A percentile compares a stretch with the other conserved stretches of the same genome.
Evolutionary conservation across 2,329 filamentous ascomycete genomes (phyloP).

Genomic region (Cytospora schulzeri): DNA sequence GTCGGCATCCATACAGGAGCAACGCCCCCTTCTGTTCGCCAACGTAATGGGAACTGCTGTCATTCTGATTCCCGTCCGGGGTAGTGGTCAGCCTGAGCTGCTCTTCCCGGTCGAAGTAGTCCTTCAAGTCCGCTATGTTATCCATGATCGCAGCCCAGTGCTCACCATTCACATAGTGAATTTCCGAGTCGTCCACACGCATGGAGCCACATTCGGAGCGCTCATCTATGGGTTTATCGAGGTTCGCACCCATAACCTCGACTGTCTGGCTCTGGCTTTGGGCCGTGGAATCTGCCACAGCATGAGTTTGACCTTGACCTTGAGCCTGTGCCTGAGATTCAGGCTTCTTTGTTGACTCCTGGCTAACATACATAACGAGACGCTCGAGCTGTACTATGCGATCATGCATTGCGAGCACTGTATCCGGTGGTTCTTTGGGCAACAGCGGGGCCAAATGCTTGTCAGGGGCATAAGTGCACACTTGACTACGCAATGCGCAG

Average conservation of each 20-base stretch:
- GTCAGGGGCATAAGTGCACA: conserved; percentile 31
- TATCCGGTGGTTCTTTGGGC: background rate
- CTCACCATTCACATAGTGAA: conserved; percentile 39
- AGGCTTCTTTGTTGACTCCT: conserved; percentile 23
- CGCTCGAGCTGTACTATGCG: conserved; percentile 37
- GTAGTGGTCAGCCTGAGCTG: background rate
- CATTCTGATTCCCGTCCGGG: background rate
- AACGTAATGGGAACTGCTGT: background rate
- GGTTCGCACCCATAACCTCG: too few species aligned
- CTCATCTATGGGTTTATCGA: background rate
- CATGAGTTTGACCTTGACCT: too few species aligned
- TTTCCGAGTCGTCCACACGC: conserved; percentile 30
- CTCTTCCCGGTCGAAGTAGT: conserved; percentile 39
- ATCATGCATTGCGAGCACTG: conserved; percentile 23
- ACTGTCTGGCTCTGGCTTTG: too few species aligned
- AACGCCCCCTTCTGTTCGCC: conserved; percentile 28
- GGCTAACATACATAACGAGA: conserved; percentile 36
- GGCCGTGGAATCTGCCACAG: too few species aligned
- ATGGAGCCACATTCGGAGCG: conserved; percentile 38
- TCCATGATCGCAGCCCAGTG: conserved; percentile 47
- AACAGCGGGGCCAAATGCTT: background rate
- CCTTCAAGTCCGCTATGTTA: conserved; percentile 43
- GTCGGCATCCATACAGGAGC: conserved; percentile 35
- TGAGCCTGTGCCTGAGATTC: background rate
- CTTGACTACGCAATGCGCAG: conserved; percentile 28